Evolutionary conservation across 306 rosid genomes (phyloP), one percentile per base, ranked within the genome.

Genomic region (Cicer cuneatum): DNA sequence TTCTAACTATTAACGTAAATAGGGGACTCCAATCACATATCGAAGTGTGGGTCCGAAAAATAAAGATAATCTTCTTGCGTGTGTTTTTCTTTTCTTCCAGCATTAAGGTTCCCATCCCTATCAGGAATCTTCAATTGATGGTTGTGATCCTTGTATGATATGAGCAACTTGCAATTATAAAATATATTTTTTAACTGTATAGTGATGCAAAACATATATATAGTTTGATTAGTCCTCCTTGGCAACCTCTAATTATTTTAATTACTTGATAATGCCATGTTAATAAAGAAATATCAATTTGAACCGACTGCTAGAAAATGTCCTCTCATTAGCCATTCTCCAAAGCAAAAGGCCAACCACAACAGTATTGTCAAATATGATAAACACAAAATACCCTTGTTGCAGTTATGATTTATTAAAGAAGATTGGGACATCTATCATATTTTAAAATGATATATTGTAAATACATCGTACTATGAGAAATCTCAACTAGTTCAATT

Each of bases 121-220:
- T 76, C 74, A 57, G 2, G 66, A 76, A 71, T 77, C 70, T 76
- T 76, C 51, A 76, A 69, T 63, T 19, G 38, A 16, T 45, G 57
- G 37, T 8, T 47, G 58, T 49, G 72, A 46, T 38, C 65, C 63
- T 46, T 11, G 12, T n/a, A 69, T 45, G 56, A 21, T 41, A 4
- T 35, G 19, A 42, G 66, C 80, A 73, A 78, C 73, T 73, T 43
- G 77, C 61, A 15, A 78, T 52, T 78, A 54, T 53, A 51, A 69
- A 73, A 67, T 35, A 57, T 53, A 66, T 10, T 47, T 51, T 10
- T 47, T 51, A 14, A 41, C 35, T 8, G 49, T 8, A 10, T 8
- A 47, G 59, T 56, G 70, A 51, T 11, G 45, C 14, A 39, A 16
- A 53, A 62, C 19, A 7, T 59, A 52, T 37, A 57, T 37, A 15